These are phyloP conservation scores for Sphagnurus paluster DNA, from an alignment of 1,284 basidiomycete genomes.

Conservation along the genomic window DNA sequence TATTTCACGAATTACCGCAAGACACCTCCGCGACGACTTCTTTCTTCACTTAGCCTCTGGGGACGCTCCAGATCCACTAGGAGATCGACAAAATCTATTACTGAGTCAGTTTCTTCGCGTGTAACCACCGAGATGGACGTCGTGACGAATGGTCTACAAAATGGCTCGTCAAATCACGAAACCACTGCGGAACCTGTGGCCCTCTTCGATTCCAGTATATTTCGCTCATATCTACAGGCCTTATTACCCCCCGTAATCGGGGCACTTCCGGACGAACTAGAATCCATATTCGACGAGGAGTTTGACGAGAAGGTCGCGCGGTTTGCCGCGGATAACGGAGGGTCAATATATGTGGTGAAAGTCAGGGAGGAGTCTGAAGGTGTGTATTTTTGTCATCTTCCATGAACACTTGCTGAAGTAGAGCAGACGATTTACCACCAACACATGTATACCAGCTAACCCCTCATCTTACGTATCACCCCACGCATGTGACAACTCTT, in stretches of 20 bases:
- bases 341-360: slow-evolving; percentile 79
- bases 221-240: slow-evolving; percentile 65
- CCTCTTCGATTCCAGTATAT: slow-evolving; percentile 59
- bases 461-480: slow-evolving; percentile 76
- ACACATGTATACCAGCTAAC: slow-evolving; percentile 73
- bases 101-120: slow-evolving; percentile 21
- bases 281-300: slow-evolving; percentile 69
- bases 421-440: slow-evolving; percentile 57
- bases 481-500: slow-evolving; percentile 82
- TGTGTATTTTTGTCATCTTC: slow-evolving; percentile 29
- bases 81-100: slow-evolving; percentile 21
- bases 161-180: slow-evolving; percentile 21
- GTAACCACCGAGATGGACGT: slow-evolving; percentile 18
- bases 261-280: slow-evolving; percentile 60
- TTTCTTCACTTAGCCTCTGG: slow-evolving; percentile 25
- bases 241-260: slow-evolving; percentile 78
- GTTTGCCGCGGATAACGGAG: slow-evolving; percentile 74
- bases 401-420: background rate
- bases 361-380: slow-evolving; percentile 70
- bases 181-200: slow-evolving; percentile 17
- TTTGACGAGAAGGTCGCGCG: slow-evolving; percentile 73
- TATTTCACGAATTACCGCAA: slow-evolving; percentile 34
- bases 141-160: slow-evolving; percentile 15
- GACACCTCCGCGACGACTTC: slow-evolving; percentile 25
- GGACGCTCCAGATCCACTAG: slow-evolving; percentile 23